phyloP scores from a whole-genome alignment of 768 basidiomycete species.

The Amanita molliuscula region DNA sequence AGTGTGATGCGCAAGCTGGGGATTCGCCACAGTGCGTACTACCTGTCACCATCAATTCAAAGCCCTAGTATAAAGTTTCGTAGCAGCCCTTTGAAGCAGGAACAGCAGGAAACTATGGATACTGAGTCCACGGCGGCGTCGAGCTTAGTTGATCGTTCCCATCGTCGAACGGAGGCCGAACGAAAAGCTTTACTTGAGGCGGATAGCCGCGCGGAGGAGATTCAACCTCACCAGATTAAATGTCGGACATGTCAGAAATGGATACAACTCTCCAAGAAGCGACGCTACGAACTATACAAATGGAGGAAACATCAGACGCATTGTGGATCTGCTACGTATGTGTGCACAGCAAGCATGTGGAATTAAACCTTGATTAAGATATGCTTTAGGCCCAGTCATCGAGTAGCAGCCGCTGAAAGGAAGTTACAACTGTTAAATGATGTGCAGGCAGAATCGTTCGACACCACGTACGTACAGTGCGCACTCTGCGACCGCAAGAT shows the following conservation, averaged over 20 bases:
- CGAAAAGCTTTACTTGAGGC: constrained; percentile 40
- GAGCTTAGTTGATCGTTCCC: constrained; percentile 12
- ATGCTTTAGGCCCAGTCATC: constrained; percentile 38
- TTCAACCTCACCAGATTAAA: constrained; percentile 39
- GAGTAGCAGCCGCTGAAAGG: constrained; percentile 52
- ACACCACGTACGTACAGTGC: constrained; percentile 38
- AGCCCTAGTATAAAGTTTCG: constrained; percentile 2
- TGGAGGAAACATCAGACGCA: constrained; percentile 45
- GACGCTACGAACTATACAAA: constrained; percentile 32
- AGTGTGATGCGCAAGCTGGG: constrained; percentile 36
- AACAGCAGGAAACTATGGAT: constrained; percentile 16
- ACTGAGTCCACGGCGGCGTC: constrained; percentile 16
- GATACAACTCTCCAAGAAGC: constrained; percentile 38
- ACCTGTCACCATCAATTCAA: background rate
- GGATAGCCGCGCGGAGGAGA: constrained; percentile 40
- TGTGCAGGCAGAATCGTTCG: constrained; percentile 42
- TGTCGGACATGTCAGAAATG: constrained; percentile 58
- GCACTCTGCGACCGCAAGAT: constrained; percentile 36
- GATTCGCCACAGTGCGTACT: constrained; percentile 18
- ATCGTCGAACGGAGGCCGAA: constrained; percentile 27
- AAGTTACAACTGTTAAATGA: constrained; percentile 58
- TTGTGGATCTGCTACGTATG: constrained; percentile 36
- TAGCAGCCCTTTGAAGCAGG: constrained; percentile 2
- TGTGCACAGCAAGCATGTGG: background rate
- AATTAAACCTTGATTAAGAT: background rate